A percentile compares a stretch with the other conserved stretches of the same genome.
Evolutionary conservation across 2,329 filamentous ascomycete species (phyloP).

Genomic region (Zymoseptoria passerinii): DNA sequence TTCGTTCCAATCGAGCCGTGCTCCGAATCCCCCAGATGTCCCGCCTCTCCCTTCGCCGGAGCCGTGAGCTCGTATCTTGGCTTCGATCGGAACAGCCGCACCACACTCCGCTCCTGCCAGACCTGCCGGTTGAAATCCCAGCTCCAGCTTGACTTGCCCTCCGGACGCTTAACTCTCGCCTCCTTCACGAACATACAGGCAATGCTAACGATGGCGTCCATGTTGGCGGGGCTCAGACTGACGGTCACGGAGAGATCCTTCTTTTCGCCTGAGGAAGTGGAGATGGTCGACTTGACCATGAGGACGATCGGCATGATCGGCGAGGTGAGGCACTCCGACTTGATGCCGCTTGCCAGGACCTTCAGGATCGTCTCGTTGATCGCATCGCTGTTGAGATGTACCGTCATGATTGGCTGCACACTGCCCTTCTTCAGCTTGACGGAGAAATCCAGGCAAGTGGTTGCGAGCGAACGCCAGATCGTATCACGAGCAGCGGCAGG

Average conservation of each 20-base stretch:
- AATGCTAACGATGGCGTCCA: neutral
- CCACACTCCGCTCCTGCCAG: neutral
- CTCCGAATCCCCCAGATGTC: no score
- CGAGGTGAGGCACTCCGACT: neutral
- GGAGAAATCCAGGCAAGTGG: neutral
- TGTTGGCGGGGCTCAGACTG: neutral
- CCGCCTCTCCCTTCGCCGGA: neutral
- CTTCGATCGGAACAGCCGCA: neutral
- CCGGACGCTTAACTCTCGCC: neutral
- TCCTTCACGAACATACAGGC: neutral
- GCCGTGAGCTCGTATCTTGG: neutral
- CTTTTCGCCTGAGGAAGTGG: neutral
- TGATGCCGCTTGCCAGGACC: neutral
- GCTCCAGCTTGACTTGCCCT: neutral
- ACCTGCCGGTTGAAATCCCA: neutral
- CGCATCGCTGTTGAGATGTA: neutral
- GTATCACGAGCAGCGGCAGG: neutral
- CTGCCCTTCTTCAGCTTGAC: neutral
- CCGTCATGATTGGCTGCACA: neutral
- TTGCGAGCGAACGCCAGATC: neutral
- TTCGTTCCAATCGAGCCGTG: no score
- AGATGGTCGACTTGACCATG: neutral
- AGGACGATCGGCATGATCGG: neutral
- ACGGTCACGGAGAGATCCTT: neutral
- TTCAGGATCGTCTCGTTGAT: neutral